Evolutionary conservation across 2,329 filamentous ascomycete genomes (phyloP).

Genomic region (Trichoderma aggressivum): DNA sequence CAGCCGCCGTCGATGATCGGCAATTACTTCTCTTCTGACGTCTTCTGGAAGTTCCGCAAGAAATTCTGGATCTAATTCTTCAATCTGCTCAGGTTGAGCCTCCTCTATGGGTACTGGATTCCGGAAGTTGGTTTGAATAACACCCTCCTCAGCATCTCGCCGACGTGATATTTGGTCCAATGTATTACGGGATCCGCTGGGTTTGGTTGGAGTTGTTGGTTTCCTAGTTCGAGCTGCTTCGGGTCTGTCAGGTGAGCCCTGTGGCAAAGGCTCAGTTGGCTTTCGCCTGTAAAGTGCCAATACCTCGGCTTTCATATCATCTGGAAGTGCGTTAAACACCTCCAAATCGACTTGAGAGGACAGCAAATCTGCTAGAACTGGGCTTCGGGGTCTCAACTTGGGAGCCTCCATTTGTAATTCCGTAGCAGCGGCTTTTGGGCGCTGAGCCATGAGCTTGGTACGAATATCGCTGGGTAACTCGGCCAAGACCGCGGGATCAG

Average conservation of each 20-base stretch:
- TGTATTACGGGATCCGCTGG: constrained; percentile 43
- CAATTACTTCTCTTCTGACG: constrained; percentile 72
- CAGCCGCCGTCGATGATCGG: constrained; percentile 60
- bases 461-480: constrained; percentile 83
- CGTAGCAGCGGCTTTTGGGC: constrained; percentile 27
- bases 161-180: constrained; percentile 49
- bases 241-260: constrained; percentile 56
- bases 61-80: constrained; percentile 66
- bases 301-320: constrained; percentile 81
- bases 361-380: constrained; percentile 42
- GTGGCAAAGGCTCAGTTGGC: constrained; percentile 36
- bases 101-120: constrained; percentile 36
- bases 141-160: constrained; percentile 52
- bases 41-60: constrained; percentile 81
- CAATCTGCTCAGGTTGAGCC: constrained; percentile 33
- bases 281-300: constrained; percentile 63
- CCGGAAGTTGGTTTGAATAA: constrained; percentile 73
- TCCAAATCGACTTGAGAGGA: constrained; percentile 83
- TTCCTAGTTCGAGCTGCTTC: constrained; percentile 51
- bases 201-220: constrained; percentile 63
- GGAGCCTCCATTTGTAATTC: constrained; percentile 30
- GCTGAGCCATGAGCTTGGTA: constrained; percentile 65
- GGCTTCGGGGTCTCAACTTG: constrained; percentile 37
- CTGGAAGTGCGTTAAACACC: constrained; percentile 77
- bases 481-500: constrained; percentile 76